phyloP scores from a whole-genome alignment of 2,329 filamentous ascomycete genomes.

The Scedosporium apiospermum region DNA sequence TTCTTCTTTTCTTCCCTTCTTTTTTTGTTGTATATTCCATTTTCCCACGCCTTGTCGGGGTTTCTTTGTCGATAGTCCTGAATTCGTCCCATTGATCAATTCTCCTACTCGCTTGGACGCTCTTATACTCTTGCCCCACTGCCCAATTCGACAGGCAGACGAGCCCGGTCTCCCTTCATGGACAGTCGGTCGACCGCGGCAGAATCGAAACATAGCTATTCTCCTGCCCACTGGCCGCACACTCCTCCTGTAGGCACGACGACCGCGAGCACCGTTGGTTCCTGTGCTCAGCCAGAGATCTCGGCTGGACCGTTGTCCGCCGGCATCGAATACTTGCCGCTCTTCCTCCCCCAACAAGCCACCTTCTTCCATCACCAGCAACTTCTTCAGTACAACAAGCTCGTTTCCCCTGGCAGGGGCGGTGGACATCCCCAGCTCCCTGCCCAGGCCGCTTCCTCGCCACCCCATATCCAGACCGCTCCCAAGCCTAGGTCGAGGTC shows the following conservation, averaged over 20 bases:
- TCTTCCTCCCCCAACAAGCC: conserved; percentile 49
- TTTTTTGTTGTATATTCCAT: background rate
- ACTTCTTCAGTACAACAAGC: conserved; percentile 56
- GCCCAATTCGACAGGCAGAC: conserved; percentile 12
- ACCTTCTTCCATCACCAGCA: conserved; percentile 48
- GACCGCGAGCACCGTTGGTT: conserved; percentile 15
- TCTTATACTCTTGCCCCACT: background rate
- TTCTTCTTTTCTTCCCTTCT: background rate
- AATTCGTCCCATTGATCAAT: background rate
- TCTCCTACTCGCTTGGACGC: background rate
- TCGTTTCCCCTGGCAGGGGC: conserved; percentile 48
- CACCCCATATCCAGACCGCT: conserved; percentile 38
- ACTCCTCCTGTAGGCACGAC: conserved; percentile 6
- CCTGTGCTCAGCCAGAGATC: conserved; percentile 15
- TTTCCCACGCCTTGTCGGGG: background rate
- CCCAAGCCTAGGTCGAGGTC: conserved; percentile 41
- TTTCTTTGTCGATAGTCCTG: background rate
- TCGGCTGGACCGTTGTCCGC: conserved; percentile 24
- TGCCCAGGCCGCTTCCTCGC: conserved; percentile 44
- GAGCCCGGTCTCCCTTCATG: conserved; percentile 31
- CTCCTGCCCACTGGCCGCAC: conserved; percentile 14
- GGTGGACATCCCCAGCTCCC: conserved; percentile 45
- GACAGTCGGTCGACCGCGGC: conserved; percentile 39
- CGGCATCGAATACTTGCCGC: conserved; percentile 44
- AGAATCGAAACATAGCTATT: conserved; percentile 41